These are phyloP conservation scores for Chlorella vulgaris DNA, from an alignment of 139 green algal genomes.

Conservation along the genomic window DNA sequence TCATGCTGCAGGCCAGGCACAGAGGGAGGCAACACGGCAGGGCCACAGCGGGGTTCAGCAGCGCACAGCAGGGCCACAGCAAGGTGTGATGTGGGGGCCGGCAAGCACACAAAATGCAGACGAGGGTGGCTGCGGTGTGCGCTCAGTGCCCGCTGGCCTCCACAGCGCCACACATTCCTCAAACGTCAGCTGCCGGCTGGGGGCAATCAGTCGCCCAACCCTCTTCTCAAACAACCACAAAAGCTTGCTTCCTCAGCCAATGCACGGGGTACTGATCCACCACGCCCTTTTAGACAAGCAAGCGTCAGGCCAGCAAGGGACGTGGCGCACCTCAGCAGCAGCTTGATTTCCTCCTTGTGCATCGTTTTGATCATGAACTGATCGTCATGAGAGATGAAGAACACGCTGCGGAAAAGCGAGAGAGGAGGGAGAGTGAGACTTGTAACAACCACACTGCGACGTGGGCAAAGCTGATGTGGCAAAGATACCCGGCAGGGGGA, in stretches of 20 bases:
- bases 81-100: too few species aligned
- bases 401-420: slow-evolving; percentile 55
- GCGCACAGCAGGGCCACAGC: neutral
- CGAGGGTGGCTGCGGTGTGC: too few species aligned
- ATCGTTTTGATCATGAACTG: slow-evolving; percentile 85
- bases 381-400: slow-evolving; percentile 86
- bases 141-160: too few species aligned
- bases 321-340: slow-evolving; percentile 56
- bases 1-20: slow-evolving; percentile 46
- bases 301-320: neutral
- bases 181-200: neutral
- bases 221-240: neutral
- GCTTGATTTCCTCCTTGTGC: slow-evolving; percentile 69
- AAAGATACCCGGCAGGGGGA: neutral
- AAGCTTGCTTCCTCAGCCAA: neutral
- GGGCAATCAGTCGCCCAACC: neutral
- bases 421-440: neutral
- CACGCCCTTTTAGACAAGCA: neutral
- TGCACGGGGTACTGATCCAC: too few species aligned
- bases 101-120: too few species aligned
- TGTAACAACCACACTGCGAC: too few species aligned
- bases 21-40: neutral
- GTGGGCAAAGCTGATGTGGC: neutral
- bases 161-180: too few species aligned
- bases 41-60: too few species aligned